Base-by-base conservation (phyloP, 2,329 filamentous ascomycete species). In the Nigrospora oryzae region DNA sequence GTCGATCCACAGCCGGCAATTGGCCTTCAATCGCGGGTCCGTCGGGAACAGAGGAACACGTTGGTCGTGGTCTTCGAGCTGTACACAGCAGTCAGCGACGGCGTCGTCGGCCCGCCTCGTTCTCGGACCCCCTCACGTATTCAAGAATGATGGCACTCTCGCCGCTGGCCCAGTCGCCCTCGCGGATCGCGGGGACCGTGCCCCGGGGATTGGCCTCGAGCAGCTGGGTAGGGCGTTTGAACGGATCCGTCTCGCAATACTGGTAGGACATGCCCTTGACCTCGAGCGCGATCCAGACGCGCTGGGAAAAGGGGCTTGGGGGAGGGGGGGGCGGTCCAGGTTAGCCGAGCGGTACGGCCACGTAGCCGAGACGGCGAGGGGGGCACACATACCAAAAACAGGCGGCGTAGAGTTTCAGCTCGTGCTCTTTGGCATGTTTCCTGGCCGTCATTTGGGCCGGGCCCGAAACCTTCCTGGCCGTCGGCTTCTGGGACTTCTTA, bases 271-370 rank as follows among this genome's bases (percentile, higher is more conserved):
- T 73, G 15, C 79, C 75, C 61, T 93, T 93, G 55, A 82, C 72
- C 62, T 95, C 88, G 33, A 95, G 73, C 1, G 88, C 85, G 51
- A 95, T 93, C 89, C 89, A 95, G 23, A 93, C 85, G 15, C 88
- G 80, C 60, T 94, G 88, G 2, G 89, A 88, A 59, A 91, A 93
- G 23, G 88, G 88, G 57, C 84, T 86, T n/a, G n/a, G n/a, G n/a
- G 38, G 8, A 31, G 40, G 42, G 19, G 19, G 37, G 8, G 32
- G 40, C 23, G n/a, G 37, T 35, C 36, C 47, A 40, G 54, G 53
- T 56, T 32, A 56, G 49, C 38, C 42, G 16, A 16, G 7, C 39
- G 43, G 31, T 4, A 15, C 11, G 30, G 8, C 5, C 17, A 19
- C 44, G 43, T 48, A 31, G 44, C 32, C 43, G 44, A 53, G 51